Evolutionary conservation across 164 flowering plant genomes (phyloP).

Genomic region (Vitis vinifera): ASM3070453v1 NC_081822.1:2752001-2752500

Average conservation of each 20-base stretch:
- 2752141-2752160: slow-evolving; percentile 42
- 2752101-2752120: neutral
- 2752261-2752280: slow-evolving; percentile 5
- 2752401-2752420: slow-evolving; percentile 19
- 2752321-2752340: slow-evolving; percentile 60
- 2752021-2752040: slow-evolving; percentile 72
- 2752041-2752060: slow-evolving; percentile 85
- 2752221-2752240: neutral
- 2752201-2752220: slow-evolving; percentile 46
- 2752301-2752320: slow-evolving; percentile 75
- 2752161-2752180: slow-evolving; percentile 81
- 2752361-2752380: slow-evolving; percentile 16
- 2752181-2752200: slow-evolving; percentile 83
- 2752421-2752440: slow-evolving; percentile 20
- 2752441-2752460: slow-evolving; percentile 35
- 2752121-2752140: slow-evolving; percentile 19
- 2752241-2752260: neutral
- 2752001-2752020: slow-evolving; percentile 69
- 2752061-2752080: slow-evolving; percentile 23
- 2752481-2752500: slow-evolving; percentile 54
- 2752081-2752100: neutral
- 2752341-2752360: slow-evolving; percentile 36
- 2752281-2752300: slow-evolving; percentile 70
- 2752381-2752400: slow-evolving; percentile 15
- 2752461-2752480: slow-evolving; percentile 49